phyloP scores from a whole-genome alignment of 2,329 filamentous ascomycete genomes.

The Colletotrichum cordylinicola region DNA sequence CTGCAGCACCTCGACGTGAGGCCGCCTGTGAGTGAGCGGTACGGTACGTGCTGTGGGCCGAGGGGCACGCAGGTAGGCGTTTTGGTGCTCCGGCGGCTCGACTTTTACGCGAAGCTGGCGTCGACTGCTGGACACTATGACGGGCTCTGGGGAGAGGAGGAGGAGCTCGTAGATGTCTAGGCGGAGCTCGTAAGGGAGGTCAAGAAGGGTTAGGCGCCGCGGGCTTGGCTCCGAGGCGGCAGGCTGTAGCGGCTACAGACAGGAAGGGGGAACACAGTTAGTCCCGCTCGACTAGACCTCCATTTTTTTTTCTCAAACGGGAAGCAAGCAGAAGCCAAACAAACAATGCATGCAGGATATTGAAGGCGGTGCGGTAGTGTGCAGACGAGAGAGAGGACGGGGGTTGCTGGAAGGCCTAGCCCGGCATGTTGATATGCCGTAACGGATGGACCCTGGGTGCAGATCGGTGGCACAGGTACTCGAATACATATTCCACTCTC shows the following conservation, averaged over 20 bases:
- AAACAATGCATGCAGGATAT: background rate
- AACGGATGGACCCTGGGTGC: background rate
- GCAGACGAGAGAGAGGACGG: background rate
- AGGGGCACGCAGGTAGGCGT: slow-evolving; percentile 6
- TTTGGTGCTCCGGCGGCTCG: slow-evolving; percentile 10
- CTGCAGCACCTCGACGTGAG: slow-evolving; percentile 31
- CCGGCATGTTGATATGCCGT: background rate
- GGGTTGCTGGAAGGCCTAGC: background rate
- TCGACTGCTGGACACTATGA: slow-evolving; percentile 16
- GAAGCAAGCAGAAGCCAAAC: background rate
- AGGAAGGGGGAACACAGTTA: background rate
- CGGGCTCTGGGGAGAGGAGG: slow-evolving; percentile 19
- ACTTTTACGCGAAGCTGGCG: slow-evolving; percentile 13
- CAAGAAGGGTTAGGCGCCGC: slow-evolving; percentile 23
- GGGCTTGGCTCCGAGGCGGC: background rate
- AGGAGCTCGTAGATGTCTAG: slow-evolving; percentile 32
- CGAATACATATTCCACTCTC: background rate
- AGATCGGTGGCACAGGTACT: background rate
- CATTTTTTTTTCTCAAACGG: background rate
- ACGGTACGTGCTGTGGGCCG: slow-evolving; percentile 9
- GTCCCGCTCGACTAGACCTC: background rate
- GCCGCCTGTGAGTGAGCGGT: slow-evolving; percentile 9
- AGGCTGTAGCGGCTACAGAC: background rate
- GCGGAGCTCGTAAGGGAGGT: slow-evolving; percentile 32
- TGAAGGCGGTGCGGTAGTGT: background rate